Conservation (phyloP, 2,329 filamentous ascomycete species). For the Pseudogymnoascus sp. region DNA sequence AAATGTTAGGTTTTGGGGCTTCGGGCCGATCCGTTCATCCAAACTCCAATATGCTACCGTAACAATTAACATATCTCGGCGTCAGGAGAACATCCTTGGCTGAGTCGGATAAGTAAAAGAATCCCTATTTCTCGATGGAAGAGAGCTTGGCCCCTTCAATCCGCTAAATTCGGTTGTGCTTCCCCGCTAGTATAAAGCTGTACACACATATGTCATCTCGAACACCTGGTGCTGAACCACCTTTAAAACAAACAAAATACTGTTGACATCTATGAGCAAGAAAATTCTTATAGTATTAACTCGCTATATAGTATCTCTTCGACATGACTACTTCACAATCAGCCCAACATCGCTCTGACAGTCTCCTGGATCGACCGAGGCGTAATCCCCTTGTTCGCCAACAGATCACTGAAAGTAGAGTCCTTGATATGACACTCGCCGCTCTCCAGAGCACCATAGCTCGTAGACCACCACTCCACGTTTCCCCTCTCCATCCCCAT, state of each 20-base stretch:
- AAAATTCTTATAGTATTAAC: not conserved
- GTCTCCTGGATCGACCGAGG: conserved; percentile 16
- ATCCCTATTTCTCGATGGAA: not conserved
- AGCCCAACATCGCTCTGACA: conserved; percentile 15
- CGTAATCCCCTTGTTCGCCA: conserved; percentile 12
- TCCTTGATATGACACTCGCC: conserved; percentile 19
- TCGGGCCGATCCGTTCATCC: conserved; percentile 1
- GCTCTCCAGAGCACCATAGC: conserved; percentile 16
- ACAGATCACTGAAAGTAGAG: conserved; percentile 16
- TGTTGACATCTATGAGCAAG: not conserved
- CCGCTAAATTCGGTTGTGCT: not conserved
- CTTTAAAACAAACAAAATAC: not conserved
- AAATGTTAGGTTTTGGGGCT: not conserved
- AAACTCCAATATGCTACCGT: not conserved
- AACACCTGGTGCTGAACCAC: not conserved
- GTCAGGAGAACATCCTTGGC: not conserved
- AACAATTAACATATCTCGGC: not conserved
- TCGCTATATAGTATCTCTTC: not conserved
- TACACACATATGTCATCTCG: not conserved
- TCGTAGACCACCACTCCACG: conserved; percentile 21
- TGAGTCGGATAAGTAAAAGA: not conserved
- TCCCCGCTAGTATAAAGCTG: not conserved
- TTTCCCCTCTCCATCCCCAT: conserved; percentile 12
- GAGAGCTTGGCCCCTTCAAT: not conserved
- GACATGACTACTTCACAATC: not conserved